phyloP scores from a whole-genome alignment of 108 stramenopile species.

The Aurantiochytrium sp. region DNA sequence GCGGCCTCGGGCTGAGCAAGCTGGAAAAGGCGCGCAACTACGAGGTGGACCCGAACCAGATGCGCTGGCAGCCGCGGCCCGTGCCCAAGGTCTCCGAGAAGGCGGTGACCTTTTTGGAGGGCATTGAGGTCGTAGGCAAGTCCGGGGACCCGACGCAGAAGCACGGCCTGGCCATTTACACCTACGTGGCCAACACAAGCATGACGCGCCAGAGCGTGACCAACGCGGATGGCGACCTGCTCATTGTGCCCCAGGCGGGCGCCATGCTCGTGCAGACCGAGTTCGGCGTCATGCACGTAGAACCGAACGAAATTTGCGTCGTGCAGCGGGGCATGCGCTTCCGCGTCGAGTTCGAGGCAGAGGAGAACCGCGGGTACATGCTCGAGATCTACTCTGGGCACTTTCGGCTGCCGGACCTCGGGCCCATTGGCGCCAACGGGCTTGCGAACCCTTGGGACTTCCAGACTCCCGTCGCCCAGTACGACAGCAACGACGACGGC shows the following conservation, averaged over 20 bases:
- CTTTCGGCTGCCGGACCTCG: slow-evolving; percentile 80
- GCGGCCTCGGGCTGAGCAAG: not conserved
- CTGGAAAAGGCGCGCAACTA: slow-evolving; percentile 33
- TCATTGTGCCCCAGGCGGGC: slow-evolving; percentile 78
- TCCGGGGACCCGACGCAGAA: slow-evolving; percentile 68
- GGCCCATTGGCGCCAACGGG: slow-evolving; percentile 88
- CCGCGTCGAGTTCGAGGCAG: slow-evolving; percentile 52
- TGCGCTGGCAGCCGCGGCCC: slow-evolving; percentile 76
- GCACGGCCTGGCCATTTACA: slow-evolving; percentile 70
- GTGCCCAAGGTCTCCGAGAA: slow-evolving; percentile 28
- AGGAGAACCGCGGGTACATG: slow-evolving; percentile 74
- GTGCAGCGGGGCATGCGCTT: slow-evolving; percentile 81
- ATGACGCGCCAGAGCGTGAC: slow-evolving; percentile 58
- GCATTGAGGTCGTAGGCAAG: slow-evolving; percentile 55
- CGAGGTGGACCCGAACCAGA: slow-evolving; percentile 66
- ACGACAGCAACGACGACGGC: slow-evolving; percentile 47
- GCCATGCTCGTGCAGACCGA: slow-evolving; percentile 72
- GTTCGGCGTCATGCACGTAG: slow-evolving; percentile 64
- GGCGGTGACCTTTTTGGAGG: slow-evolving; percentile 60
- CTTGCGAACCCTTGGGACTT: slow-evolving; percentile 89
- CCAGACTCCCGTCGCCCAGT: slow-evolving; percentile 68
- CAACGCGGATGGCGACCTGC: slow-evolving; percentile 85
- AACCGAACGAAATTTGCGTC: slow-evolving; percentile 73
- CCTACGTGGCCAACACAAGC: slow-evolving; percentile 63
- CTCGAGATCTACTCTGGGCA: slow-evolving; percentile 79